Base-by-base conservation (phyloP, 2,329 filamentous ascomycete genomes). In the Elsinoe perseae region DNA sequence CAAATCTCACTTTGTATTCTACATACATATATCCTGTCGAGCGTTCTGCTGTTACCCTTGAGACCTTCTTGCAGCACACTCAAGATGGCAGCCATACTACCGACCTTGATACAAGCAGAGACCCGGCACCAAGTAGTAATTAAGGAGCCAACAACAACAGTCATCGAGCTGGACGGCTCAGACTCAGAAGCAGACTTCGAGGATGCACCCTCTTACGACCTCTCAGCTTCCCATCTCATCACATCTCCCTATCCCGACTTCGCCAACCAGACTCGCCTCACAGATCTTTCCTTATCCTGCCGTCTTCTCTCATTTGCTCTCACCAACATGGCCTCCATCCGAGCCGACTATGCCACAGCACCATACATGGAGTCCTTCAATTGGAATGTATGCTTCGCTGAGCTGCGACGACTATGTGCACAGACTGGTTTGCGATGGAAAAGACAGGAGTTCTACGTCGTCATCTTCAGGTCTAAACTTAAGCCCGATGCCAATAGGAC, bases 391-490 rank as follows among this genome's bases (percentile, higher is more conserved):
- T 77, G 89, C 12, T 74, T 93, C 9, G 70, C 73, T 3, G 73
- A 79, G 28, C 71, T 93, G 53, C 76, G 72, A 57, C 65, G 73
- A 1, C 73, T 90, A 2, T 72, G 75, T 9, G 62, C 64, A 2
- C 67, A 72, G 7, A 77, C 77, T 10, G 71, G 71, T 4, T 71
- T 78, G 61, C 59, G 57, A 1, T 92, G 86, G 82, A 78, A 75
- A 55, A 74, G 78, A 58, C 79, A 77, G 50, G 77, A 75, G 25
- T 95, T 92, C 73, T 95, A 92, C 71, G 83, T 93, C 56, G 89
- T 95, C 38, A 85, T 85, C 3, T 95, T 95, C 71, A 80, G 88
- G 14, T 92, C 87, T 4, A 80, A 77, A 61, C 81, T 95, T 56
- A 82, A 83, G 34, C 76, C 79, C 1, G 80, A 77, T 10, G 86